Percentiles rank a stretch among this genome's conserved stretches.
These are phyloP conservation scores for Starmera dryadoides DNA, from an alignment of 805 yeast genomes.

Conservation along the genomic window DNA sequence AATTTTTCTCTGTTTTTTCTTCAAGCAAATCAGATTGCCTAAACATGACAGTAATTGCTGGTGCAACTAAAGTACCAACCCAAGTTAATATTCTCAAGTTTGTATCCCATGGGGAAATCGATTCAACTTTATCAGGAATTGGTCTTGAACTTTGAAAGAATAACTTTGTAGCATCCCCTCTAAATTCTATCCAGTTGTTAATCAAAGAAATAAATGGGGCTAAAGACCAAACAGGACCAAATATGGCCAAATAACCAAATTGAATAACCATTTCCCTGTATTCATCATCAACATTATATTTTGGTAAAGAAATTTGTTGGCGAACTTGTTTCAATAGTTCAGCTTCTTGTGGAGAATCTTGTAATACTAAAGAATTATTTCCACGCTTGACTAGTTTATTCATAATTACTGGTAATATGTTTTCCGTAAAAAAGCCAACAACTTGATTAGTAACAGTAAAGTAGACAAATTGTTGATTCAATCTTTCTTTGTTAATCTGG, in stretches of 20 bases:
- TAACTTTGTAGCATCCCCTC: constrained; percentile 55
- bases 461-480: constrained; percentile 66
- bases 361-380: constrained; percentile 20
- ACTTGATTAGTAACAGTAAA: constrained; percentile 85
- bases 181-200: constrained; percentile 56
- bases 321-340: constrained; percentile 50
- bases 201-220: constrained; percentile 65
- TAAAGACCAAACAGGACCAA: constrained; percentile 88
- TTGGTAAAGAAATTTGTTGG: constrained; percentile 37
- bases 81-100: constrained; percentile 59
- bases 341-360: constrained; percentile 44
- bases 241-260: constrained; percentile 74
- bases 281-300: constrained; percentile 57
- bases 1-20: constrained; percentile 5
- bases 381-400: constrained; percentile 18
- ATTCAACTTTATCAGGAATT: constrained; percentile 53
- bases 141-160: constrained; percentile 49
- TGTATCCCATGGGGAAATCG: constrained; percentile 71
- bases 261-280: constrained; percentile 64
- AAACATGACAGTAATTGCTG: constrained; percentile 70
- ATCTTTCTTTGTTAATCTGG: constrained; percentile 55
- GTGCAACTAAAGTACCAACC: constrained; percentile 64
- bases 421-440: constrained; percentile 54
- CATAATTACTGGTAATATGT: constrained; percentile 52
- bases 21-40: constrained; percentile 38